Evolutionary conservation across 139 green algal genomes (phyloP).

Genomic region (Astrephomene gubernaculifera): DNA sequence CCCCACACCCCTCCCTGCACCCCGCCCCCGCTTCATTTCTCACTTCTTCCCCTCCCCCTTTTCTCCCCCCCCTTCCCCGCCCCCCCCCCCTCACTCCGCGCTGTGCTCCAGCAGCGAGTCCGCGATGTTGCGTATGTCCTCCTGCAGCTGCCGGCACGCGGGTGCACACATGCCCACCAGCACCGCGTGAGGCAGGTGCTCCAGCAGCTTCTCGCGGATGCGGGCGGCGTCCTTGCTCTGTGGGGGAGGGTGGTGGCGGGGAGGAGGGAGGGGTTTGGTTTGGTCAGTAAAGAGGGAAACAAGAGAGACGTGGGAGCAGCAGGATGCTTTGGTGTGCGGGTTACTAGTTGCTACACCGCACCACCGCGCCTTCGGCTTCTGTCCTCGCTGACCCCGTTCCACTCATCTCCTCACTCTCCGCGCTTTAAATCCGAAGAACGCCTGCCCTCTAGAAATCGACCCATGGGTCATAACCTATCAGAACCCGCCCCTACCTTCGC

Average conservation of each 20-base stretch:
- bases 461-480: too few species aligned
- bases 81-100: conserved; percentile 48
- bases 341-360: too few species aligned
- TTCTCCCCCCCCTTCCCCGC: background rate
- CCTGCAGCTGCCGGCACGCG: conserved; percentile 69
- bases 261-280: background rate
- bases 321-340: too few species aligned
- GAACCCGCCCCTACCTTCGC: conserved; percentile 57
- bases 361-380: too few species aligned
- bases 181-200: conserved; percentile 86
- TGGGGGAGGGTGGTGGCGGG: background rate
- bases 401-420: too few species aligned
- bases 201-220: conserved; percentile 65
- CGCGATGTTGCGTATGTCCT: conserved; percentile 70
- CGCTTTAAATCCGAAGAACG: too few species aligned
- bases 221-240: conserved; percentile 33
- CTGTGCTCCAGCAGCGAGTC: conserved; percentile 73
- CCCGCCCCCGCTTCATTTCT: background rate
- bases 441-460: too few species aligned
- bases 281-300: background rate
- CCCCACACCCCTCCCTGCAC: background rate
- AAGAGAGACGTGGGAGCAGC: too few species aligned
- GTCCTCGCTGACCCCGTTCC: too few species aligned
- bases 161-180: conserved; percentile 75
- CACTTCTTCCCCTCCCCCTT: background rate